Evolutionary conservation across 1,139 yeast genomes (phyloP).

Genomic region (Sugiyamaella grinbergsii): DNA sequence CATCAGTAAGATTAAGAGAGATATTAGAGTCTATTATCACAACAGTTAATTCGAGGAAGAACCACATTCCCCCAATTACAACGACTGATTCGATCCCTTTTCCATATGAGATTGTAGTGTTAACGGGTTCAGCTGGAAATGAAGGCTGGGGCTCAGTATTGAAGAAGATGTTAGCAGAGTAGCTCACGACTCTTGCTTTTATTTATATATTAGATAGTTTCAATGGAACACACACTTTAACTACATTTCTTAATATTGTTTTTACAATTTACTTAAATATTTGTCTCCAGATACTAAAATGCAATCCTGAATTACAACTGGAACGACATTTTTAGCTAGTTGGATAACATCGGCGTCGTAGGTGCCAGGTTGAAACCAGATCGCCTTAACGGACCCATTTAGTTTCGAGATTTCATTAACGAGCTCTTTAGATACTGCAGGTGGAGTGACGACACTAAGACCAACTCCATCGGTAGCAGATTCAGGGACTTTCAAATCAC

Average conservation of each 20-base stretch:
- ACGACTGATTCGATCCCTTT: constrained; percentile 68
- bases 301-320: constrained; percentile 63
- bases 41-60: constrained; percentile 56
- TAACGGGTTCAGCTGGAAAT: constrained; percentile 29
- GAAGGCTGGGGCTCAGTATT: constrained; percentile 42
- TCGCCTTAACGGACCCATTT: constrained; percentile 50
- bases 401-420: constrained; percentile 48
- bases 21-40: constrained; percentile 53
- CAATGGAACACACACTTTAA: too few species aligned
- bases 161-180: constrained; percentile 38
- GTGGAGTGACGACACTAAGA: constrained; percentile 67
- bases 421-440: constrained; percentile 54
- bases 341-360: constrained; percentile 58
- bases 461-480: constrained; percentile 35
- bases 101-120: constrained; percentile 53
- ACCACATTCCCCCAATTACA: constrained; percentile 74
- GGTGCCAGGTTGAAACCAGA: constrained; percentile 87
- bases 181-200: background rate
- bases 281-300: constrained; percentile 68
- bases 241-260: background rate
- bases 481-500: constrained; percentile 42
- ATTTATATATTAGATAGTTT: constrained; percentile 17
- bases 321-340: constrained; percentile 44
- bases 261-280: constrained; percentile 45
- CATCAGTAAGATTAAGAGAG: constrained; percentile 44